Evolutionary conservation across 139 green algal species (phyloP).

Genomic region (Picochlorum sp.): DNA sequence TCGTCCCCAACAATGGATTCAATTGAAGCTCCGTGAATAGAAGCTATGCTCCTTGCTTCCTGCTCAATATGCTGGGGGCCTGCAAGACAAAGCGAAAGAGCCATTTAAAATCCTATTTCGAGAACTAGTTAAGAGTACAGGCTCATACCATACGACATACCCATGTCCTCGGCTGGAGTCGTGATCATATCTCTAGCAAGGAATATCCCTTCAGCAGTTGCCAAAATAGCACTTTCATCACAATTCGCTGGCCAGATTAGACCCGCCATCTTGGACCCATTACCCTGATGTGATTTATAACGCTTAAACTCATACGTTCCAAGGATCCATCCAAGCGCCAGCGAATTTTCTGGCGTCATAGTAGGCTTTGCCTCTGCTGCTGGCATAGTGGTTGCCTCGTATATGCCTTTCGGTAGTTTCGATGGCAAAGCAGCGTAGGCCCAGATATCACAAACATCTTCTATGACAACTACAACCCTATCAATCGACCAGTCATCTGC

Average conservation of each 20-base stretch:
- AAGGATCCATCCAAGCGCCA: slow-evolving; percentile 22
- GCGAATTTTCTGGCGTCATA: not conserved
- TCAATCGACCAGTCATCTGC: slow-evolving; percentile 2
- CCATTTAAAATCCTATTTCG: too few relatives aligned
- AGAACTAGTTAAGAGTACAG: too few relatives aligned
- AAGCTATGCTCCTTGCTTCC: slow-evolving; percentile 35
- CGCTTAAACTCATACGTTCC: slow-evolving; percentile 30
- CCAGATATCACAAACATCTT: slow-evolving; percentile 10
- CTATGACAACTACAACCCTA: slow-evolving; percentile 9
- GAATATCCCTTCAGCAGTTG: slow-evolving; percentile 9
- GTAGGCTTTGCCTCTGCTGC: not conserved
- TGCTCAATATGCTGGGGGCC: slow-evolving; percentile 26
- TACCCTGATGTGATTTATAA: slow-evolving; percentile 26
- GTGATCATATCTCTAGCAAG: slow-evolving; percentile 47
- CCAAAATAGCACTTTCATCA: slow-evolving; percentile 9
- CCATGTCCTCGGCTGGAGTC: slow-evolving; percentile 51
- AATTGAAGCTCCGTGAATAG: slow-evolving; percentile 17
- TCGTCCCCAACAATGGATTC: slow-evolving; percentile 27
- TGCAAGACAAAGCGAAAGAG: slow-evolving; percentile 9
- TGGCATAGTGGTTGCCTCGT: not conserved
- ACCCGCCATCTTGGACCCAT: slow-evolving; percentile 1
- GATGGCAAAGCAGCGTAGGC: slow-evolving; percentile 15
- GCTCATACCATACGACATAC: too few relatives aligned
- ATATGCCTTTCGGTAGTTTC: slow-evolving; percentile 18
- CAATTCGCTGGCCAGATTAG: slow-evolving; percentile 21